Evolutionary conservation across 139 green algal species (phyloP).

Genomic region (Picochlorum sp.): DNA sequence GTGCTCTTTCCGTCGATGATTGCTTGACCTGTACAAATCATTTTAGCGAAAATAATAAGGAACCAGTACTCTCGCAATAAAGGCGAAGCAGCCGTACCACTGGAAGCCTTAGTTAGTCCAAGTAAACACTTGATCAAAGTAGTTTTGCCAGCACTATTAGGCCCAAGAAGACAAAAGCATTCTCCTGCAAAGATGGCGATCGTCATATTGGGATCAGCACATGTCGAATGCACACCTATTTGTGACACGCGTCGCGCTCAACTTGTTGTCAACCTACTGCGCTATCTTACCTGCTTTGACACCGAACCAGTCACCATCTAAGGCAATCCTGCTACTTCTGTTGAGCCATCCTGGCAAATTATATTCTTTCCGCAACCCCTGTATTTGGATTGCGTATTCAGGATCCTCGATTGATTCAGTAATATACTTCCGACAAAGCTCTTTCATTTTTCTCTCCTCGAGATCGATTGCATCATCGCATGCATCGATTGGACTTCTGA

Average conservation of each 20-base stretch:
- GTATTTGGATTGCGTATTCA: slow-evolving; percentile 50
- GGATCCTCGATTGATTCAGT: neutral
- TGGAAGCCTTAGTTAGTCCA: slow-evolving; percentile 8
- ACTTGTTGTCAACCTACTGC: neutral
- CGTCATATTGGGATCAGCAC: neutral
- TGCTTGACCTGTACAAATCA: slow-evolving; percentile 52
- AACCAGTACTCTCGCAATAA: too few species aligned
- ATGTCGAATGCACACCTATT: too few species aligned
- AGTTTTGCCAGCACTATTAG: slow-evolving; percentile 54
- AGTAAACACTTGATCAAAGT: slow-evolving; percentile 56
- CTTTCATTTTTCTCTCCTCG: slow-evolving; percentile 15
- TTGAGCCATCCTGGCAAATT: neutral
- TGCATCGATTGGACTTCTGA: neutral
- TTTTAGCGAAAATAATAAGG: too few species aligned
- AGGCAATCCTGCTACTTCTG: neutral
- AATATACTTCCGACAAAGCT: slow-evolving; percentile 5
- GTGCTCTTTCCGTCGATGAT: slow-evolving; percentile 67
- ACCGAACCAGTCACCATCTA: slow-evolving; percentile 2
- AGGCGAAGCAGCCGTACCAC: slow-evolving; percentile 1
- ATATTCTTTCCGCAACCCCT: slow-evolving; percentile 56
- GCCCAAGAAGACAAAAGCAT: slow-evolving; percentile 52
- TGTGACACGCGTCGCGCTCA: slow-evolving; percentile 21
- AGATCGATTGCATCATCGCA: slow-evolving; percentile 22
- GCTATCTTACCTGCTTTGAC: slow-evolving; percentile 6
- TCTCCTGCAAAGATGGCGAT: slow-evolving; percentile 31